These are phyloP conservation scores for Annulohypoxylon moriforme DNA, from an alignment of 495 filamentous ascomycete genomes.

Conservation along the genomic window DNA sequence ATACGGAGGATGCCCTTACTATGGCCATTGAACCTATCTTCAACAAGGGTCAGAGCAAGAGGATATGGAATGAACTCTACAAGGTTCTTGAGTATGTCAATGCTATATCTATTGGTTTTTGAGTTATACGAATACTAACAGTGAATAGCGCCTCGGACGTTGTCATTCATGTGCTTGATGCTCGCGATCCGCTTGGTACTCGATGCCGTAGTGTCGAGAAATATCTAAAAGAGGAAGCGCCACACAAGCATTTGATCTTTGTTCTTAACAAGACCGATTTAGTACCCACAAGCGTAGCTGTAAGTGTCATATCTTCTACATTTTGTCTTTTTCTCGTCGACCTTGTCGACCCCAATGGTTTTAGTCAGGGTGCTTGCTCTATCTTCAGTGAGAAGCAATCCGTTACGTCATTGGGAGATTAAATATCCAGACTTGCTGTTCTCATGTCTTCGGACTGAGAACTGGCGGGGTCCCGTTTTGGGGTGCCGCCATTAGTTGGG, in stretches of 20 bases:
- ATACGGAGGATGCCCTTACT: slow-evolving; percentile 65
- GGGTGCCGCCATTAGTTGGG: slow-evolving; percentile 77
- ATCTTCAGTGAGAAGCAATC: slow-evolving; percentile 76
- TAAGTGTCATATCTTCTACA: slow-evolving; percentile 68
- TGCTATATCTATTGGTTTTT: neutral
- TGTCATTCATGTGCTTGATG: slow-evolving; percentile 93
- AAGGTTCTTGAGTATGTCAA: slow-evolving; percentile 83
- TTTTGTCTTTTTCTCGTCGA: slow-evolving; percentile 33
- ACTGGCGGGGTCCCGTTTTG: slow-evolving; percentile 88
- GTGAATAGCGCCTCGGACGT: slow-evolving; percentile 76
- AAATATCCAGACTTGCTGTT: slow-evolving; percentile 74
- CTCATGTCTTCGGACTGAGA: slow-evolving; percentile 64
- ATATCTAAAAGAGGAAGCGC: slow-evolving; percentile 90
- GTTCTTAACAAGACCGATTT: slow-evolving; percentile 96
- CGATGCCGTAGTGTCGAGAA: slow-evolving; percentile 92
- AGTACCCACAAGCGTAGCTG: slow-evolving; percentile 91
- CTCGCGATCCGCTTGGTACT: slow-evolving; percentile 89
- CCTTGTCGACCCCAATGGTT: slow-evolving; percentile 69
- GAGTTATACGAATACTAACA: slow-evolving; percentile 26
- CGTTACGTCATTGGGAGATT: slow-evolving; percentile 99
- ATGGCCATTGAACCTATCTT: slow-evolving; percentile 90
- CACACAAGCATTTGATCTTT: slow-evolving; percentile 94
- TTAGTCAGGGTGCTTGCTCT: slow-evolving; percentile 90
- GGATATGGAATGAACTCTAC: slow-evolving; percentile 98
- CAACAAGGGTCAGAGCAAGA: slow-evolving; percentile 89